Conservation (phyloP, 164 flowering plant genomes). For the Dillenia suffruticosa region DNA sequence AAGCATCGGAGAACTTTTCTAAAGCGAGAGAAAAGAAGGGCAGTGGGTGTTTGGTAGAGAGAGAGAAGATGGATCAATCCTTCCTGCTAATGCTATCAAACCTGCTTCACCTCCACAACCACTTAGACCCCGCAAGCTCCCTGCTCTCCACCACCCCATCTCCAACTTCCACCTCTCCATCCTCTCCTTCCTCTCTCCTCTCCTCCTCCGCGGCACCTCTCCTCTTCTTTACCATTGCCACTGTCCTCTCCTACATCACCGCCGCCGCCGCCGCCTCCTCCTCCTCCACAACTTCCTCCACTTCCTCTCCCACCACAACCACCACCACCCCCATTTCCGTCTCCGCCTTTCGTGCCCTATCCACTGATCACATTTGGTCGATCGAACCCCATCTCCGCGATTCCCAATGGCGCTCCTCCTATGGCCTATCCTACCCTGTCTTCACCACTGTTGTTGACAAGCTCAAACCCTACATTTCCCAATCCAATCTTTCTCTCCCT, state of each 20-base stretch:
- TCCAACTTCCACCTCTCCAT: conserved; percentile 23
- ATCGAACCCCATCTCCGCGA: conserved; percentile 79
- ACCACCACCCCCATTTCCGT: conserved; percentile 40
- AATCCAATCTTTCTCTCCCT: conserved; percentile 73
- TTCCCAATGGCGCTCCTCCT: conserved; percentile 79
- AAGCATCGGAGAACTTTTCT: no score
- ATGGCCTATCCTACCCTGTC: conserved; percentile 88
- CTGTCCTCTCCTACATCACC: conserved; percentile 53
- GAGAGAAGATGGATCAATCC: conserved; percentile 58
- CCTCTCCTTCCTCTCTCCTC: conserved; percentile 33
- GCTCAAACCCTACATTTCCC: conserved; percentile 74
- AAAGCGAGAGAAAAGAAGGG: no score
- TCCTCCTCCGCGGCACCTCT: conserved; percentile 55
- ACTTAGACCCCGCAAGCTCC: conserved; percentile 72
- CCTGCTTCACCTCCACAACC: conserved; percentile 87
- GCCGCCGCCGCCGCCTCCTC: conserved; percentile 17
- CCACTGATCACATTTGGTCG: conserved; percentile 85
- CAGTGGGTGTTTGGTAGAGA: conserved; percentile 3
- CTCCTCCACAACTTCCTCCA: conserved; percentile 13
- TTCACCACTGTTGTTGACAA: conserved; percentile 86
- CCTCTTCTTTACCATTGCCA: conserved; percentile 53
- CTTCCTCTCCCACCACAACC: conserved; percentile 9
- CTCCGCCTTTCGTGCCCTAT: conserved; percentile 76
- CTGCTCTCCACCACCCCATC: conserved; percentile 37
- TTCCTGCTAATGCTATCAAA: conserved; percentile 81